Percentiles rank a stretch among this genome's conserved stretches.
Evolutionary conservation across 441 rosid species (phyloP).

Genomic region (Gossypium schwendimanii): DNA sequence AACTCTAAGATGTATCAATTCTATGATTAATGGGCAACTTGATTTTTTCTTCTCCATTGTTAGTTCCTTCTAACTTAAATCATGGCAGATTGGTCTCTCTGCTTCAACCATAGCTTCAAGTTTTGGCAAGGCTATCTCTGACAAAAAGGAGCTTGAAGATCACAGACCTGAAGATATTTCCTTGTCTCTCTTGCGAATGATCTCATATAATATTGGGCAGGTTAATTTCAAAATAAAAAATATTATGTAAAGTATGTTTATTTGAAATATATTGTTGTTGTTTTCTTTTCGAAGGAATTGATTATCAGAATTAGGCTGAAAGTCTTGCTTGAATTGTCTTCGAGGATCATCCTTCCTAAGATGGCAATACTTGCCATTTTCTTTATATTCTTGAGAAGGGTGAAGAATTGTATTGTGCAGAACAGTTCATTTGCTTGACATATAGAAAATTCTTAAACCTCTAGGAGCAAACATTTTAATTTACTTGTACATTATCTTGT

Average conservation of each 20-base stretch:
- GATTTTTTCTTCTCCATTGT: background rate
- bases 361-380: background rate
- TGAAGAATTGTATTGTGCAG: background rate
- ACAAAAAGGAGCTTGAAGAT: slow-evolving; percentile 81
- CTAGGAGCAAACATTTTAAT: background rate
- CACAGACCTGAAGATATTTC: slow-evolving; percentile 96
- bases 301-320: background rate
- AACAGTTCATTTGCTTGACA: background rate
- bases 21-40: background rate
- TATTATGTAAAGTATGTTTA: background rate
- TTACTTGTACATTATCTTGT: background rate
- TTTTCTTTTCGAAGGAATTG: background rate
- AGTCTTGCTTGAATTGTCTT: background rate
- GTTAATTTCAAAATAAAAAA: slow-evolving; percentile 24
- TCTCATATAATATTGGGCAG: slow-evolving; percentile 97
- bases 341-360: background rate
- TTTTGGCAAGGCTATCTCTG: slow-evolving; percentile 91
- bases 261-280: background rate
- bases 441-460: background rate
- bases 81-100: slow-evolving; percentile 81
- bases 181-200: slow-evolving; percentile 91
- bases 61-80: slow-evolving; percentile 7
- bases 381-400: background rate
- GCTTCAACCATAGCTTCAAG: slow-evolving; percentile 97
- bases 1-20: slow-evolving; percentile 1